Evolutionary conservation across 2,329 filamentous ascomycete genomes (phyloP).

Genomic region (Setomelanomma holmii): DNA sequence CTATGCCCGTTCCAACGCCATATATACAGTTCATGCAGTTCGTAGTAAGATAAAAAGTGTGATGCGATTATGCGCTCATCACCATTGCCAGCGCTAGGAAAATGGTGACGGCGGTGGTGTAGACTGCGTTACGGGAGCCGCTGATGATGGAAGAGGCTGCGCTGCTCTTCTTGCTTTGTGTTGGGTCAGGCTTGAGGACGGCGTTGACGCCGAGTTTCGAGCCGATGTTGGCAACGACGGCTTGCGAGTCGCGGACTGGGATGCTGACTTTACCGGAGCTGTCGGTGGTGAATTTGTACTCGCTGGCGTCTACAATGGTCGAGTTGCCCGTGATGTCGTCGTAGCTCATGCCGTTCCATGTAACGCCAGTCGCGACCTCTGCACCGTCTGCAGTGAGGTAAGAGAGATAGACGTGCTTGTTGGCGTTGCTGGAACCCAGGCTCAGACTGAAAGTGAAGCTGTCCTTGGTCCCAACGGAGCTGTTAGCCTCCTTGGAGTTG

Average conservation of each 20-base stretch:
- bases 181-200: slow-evolving; percentile 36
- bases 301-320: slow-evolving; percentile 41
- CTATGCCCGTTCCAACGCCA: neutral
- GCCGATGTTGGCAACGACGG: slow-evolving; percentile 56
- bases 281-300: slow-evolving; percentile 35
- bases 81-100: slow-evolving; percentile 9
- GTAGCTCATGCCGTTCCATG: slow-evolving; percentile 59
- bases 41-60: neutral
- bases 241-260: slow-evolving; percentile 54
- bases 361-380: slow-evolving; percentile 52
- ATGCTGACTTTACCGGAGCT: slow-evolving; percentile 32
- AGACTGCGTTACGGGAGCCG: slow-evolving; percentile 17
- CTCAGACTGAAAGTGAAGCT: slow-evolving; percentile 53
- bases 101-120: slow-evolving; percentile 18
- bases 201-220: slow-evolving; percentile 44
- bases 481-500: slow-evolving; percentile 55
- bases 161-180: slow-evolving; percentile 37
- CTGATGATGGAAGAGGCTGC: slow-evolving; percentile 18
- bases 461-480: slow-evolving; percentile 46
- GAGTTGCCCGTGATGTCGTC: slow-evolving; percentile 52
- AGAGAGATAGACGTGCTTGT: slow-evolving; percentile 55
- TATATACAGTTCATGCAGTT: slow-evolving; percentile 1
- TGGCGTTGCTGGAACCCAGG: slow-evolving; percentile 48
- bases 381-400: slow-evolving; percentile 57
- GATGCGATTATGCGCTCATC: neutral